These are phyloP conservation scores for Puccinia novopanici DNA, from an alignment of 1,284 basidiomycete genomes.

Conservation along the genomic window DNA sequence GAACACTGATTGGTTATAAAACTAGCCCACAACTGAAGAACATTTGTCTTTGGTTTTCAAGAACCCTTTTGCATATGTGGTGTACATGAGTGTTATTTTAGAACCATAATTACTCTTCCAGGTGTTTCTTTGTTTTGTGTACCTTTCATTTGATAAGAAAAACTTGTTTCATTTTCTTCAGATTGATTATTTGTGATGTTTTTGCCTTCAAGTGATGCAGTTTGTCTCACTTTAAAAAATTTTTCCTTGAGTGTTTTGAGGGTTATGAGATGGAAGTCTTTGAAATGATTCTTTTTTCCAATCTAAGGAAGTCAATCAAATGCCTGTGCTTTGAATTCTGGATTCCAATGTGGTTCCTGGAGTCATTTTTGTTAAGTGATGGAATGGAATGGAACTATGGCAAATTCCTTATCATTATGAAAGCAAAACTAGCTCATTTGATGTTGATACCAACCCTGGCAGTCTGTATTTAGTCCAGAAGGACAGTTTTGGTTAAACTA, in stretches of 20 bases:
- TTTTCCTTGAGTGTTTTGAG: conserved; percentile 24
- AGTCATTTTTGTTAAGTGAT: neutral
- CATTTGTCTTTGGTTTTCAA: no score
- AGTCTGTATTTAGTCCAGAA: neutral
- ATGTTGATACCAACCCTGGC: conserved; percentile 7
- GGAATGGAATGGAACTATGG: neutral
- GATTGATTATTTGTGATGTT: neutral
- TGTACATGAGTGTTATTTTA: neutral
- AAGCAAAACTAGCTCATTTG: conserved; percentile 8
- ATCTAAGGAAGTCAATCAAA: conserved; percentile 59
- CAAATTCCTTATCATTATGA: conserved; percentile 19
- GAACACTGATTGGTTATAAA: no score
- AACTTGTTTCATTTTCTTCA: neutral
- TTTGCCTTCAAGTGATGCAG: neutral
- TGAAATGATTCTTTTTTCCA: conserved; percentile 54
- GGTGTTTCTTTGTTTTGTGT: conserved; percentile 3
- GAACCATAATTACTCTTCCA: neutral
- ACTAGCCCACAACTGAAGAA: neutral
- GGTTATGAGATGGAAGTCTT: conserved; percentile 23
- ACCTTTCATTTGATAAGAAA: neutral
- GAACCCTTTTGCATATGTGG: no score
- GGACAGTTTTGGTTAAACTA: neutral
- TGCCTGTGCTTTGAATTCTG: conserved; percentile 58
- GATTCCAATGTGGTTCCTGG: conserved; percentile 57
- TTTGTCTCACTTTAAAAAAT: neutral